phyloP scores from a whole-genome alignment of 1,284 basidiomycete species.

The Vanrija pseudolonga region DNA sequence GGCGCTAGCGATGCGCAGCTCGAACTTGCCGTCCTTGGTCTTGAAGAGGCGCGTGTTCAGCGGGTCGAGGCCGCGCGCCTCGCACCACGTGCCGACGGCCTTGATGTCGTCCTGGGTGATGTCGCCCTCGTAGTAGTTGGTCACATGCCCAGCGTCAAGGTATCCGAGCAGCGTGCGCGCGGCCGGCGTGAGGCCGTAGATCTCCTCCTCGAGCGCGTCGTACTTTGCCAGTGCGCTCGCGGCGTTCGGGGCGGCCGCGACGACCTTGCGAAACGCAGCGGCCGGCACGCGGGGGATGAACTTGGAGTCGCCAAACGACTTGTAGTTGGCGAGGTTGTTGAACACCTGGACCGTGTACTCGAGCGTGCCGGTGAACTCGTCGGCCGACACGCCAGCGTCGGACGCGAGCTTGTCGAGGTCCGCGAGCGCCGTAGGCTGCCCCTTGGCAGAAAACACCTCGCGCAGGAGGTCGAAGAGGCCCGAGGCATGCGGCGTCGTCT shows the following conservation, averaged over 20 bases:
- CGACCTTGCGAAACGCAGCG: constrained; percentile 6
- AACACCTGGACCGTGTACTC: constrained; percentile 17
- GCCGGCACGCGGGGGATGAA: constrained; percentile 14
- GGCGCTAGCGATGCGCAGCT: constrained; percentile 13
- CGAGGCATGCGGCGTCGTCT: constrained; percentile 14
- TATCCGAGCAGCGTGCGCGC: constrained; percentile 18
- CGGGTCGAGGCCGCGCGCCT: constrained; percentile 8
- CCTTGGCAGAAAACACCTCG: constrained; percentile 1
- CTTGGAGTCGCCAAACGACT: constrained; percentile 19
- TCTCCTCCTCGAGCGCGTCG: constrained; percentile 12
- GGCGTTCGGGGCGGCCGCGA: constrained; percentile 5
- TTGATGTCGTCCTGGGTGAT: constrained; percentile 19
- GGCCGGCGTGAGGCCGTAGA: constrained; percentile 7
- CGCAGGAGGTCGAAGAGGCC: constrained; percentile 15
- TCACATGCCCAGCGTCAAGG: constrained; percentile 16
- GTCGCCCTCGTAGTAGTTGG: constrained; percentile 13
- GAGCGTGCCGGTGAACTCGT: constrained; percentile 7
- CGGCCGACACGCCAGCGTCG: constrained; percentile 3
- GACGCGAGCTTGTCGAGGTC: constrained; percentile 7
- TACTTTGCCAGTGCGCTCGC: constrained; percentile 8
- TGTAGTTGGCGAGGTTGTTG: constrained; percentile 20
- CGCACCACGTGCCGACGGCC: constrained; percentile 11
- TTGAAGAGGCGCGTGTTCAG: constrained; percentile 21
- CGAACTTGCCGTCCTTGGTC: constrained; percentile 9
- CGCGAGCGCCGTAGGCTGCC: constrained; percentile 4